These are phyloP conservation scores for Austroboletus eburneus DNA, from an alignment of 768 basidiomycete genomes.

Conservation along the genomic window DNA sequence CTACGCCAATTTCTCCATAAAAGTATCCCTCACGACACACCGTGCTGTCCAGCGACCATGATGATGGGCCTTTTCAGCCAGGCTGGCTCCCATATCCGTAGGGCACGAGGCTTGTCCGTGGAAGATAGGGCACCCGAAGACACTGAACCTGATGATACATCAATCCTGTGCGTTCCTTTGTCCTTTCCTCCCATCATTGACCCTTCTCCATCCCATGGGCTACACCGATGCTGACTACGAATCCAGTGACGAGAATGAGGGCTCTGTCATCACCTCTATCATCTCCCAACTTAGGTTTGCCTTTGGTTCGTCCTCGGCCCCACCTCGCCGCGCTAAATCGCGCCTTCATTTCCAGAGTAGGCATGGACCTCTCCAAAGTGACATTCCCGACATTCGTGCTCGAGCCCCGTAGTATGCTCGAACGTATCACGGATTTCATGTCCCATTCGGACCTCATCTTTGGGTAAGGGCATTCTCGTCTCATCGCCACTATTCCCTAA, in stretches of 20 bases:
- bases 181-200: conserved; percentile 19
- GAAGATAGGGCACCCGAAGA: conserved; percentile 75
- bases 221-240: conserved; percentile 33
- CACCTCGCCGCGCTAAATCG: conserved; percentile 8
- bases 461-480: conserved; percentile 55
- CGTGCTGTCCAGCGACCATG: conserved; percentile 41
- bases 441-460: conserved; percentile 97
- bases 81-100: conserved; percentile 59
- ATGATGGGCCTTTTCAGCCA: conserved; percentile 83
- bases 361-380: conserved; percentile 95
- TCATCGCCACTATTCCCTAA: conserved; percentile 20
- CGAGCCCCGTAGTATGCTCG: conserved; percentile 95
- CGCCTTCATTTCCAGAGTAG: conserved; percentile 53
- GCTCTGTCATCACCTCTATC: conserved; percentile 80
- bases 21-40: not conserved
- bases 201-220: conserved; percentile 33
- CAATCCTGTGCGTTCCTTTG: conserved; percentile 66
- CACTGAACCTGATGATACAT: conserved; percentile 85
- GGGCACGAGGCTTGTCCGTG: conserved; percentile 64
- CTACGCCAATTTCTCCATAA: not conserved
- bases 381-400: conserved; percentile 94
- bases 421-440: conserved; percentile 99
- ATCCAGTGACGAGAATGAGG: conserved; percentile 85
- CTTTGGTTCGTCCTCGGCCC: not conserved
- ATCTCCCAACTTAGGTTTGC: conserved; percentile 84